Evolutionary conservation across 495 filamentous ascomycete species (phyloP).

Genomic region (Penicillium pulvis): DNA sequence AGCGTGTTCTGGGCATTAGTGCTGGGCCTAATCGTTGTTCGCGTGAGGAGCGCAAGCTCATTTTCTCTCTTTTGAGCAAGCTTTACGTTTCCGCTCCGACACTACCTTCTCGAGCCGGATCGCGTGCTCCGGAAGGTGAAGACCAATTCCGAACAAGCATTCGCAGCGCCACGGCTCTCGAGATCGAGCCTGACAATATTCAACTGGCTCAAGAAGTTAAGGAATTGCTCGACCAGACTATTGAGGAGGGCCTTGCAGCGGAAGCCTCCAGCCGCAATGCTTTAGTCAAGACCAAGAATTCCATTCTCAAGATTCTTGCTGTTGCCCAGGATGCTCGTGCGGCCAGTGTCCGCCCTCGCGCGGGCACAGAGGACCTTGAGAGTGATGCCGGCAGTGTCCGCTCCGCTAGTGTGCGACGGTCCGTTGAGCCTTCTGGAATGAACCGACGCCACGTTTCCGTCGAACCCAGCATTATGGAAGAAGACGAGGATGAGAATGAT

Average conservation of each 20-base stretch:
- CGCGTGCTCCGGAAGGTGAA: slow-evolving; percentile 43
- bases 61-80: slow-evolving; percentile 79
- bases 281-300: slow-evolving; percentile 76
- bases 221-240: slow-evolving; percentile 61
- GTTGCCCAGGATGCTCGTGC: slow-evolving; percentile 39
- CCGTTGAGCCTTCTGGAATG: slow-evolving; percentile 36
- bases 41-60: slow-evolving; percentile 83
- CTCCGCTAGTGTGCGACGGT: slow-evolving; percentile 44
- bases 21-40: slow-evolving; percentile 41
- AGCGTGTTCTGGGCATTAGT: slow-evolving; percentile 36
- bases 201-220: slow-evolving; percentile 45
- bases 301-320: slow-evolving; percentile 50
- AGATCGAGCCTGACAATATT: slow-evolving; percentile 38
- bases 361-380: slow-evolving; percentile 42
- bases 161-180: slow-evolving; percentile 38
- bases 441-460: slow-evolving; percentile 38
- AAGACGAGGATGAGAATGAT: slow-evolving; percentile 47
- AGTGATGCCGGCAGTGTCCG: slow-evolving; percentile 39
- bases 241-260: slow-evolving; percentile 66
- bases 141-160: slow-evolving; percentile 45
- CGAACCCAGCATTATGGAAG: slow-evolving; percentile 51
- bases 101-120: slow-evolving; percentile 37
- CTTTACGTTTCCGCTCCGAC: slow-evolving; percentile 69
- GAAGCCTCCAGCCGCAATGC: slow-evolving; percentile 76
- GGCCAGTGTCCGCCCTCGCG: slow-evolving; percentile 34